Conservation (phyloP, 2,329 filamentous ascomycete species). For the Arthrobotrys megalospora region DNA sequence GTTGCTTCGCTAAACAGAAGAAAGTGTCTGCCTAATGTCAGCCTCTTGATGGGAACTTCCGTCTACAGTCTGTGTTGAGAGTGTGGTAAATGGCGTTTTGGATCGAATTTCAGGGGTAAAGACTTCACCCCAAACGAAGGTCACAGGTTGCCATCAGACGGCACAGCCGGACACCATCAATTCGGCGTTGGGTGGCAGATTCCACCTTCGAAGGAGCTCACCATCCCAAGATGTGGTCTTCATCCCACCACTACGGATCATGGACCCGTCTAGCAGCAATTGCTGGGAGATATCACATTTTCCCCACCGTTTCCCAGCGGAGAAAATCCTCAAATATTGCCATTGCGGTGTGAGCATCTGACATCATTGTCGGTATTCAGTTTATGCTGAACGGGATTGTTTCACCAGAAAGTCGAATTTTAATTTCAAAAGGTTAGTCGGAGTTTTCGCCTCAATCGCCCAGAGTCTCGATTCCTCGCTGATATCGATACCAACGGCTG, state of each 20-base stretch:
- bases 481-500: conserved; percentile 38
- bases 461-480: conserved; percentile 5
- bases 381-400: conserved; percentile 37
- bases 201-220: conserved; percentile 43
- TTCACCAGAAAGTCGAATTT: conserved; percentile 18
- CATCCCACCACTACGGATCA: conserved; percentile 30
- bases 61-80: conserved; percentile 33
- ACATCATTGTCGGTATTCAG: conserved; percentile 21
- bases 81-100: conserved; percentile 31
- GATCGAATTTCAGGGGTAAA: conserved; percentile 48
- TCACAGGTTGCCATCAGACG: conserved; percentile 26
- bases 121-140: conserved; percentile 21
- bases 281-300: conserved; percentile 11
- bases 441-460: conserved; percentile 20
- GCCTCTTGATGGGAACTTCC: conserved; percentile 29
- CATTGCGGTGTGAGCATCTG: neutral
- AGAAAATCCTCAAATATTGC: neutral
- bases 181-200: neutral
- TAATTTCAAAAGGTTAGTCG: conserved; percentile 30
- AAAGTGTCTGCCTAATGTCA: conserved; percentile 49
- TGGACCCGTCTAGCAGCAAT: conserved; percentile 22
- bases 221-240: conserved; percentile 15
- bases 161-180: conserved; percentile 19
- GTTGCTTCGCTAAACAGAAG: conserved; percentile 9
- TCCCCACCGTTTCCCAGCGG: conserved; percentile 11